phyloP scores from a whole-genome alignment of 176 grass and related monocot genomes.

The Rhynchospora pubera region DNA sequence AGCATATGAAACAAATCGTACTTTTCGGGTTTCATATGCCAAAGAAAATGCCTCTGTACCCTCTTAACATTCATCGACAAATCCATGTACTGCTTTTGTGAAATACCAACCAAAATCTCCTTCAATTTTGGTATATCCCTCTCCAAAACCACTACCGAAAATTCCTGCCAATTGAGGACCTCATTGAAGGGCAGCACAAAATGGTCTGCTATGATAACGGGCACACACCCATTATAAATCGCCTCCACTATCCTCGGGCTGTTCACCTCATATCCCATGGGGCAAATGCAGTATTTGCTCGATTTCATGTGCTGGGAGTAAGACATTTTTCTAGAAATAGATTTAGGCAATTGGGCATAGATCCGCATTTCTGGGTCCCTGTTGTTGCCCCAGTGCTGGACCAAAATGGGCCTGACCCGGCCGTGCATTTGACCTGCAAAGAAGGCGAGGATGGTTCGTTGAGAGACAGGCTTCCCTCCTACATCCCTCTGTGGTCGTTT shows the following conservation, averaged over 20 bases:
- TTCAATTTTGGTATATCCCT: slow-evolving; percentile 65
- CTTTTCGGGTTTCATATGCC: slow-evolving; percentile 53
- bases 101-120: slow-evolving; percentile 48
- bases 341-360: slow-evolving; percentile 42
- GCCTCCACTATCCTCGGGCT: slow-evolving; percentile 86
- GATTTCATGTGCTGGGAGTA: slow-evolving; percentile 86
- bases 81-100: slow-evolving; percentile 30
- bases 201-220: slow-evolving; percentile 76
- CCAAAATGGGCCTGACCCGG: slow-evolving; percentile 66
- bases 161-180: slow-evolving; percentile 52
- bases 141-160: slow-evolving; percentile 59
- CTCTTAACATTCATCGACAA: slow-evolving; percentile 66
- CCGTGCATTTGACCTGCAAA: slow-evolving; percentile 93
- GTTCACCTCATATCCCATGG: slow-evolving; percentile 95
- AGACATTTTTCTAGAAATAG: slow-evolving; percentile 46
- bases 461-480: slow-evolving; percentile 41
- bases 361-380: slow-evolving; percentile 56
- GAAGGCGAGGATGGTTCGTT: slow-evolving; percentile 77
- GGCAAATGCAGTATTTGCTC: slow-evolving; percentile 78
- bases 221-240: slow-evolving; percentile 81
- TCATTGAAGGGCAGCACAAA: slow-evolving; percentile 80
- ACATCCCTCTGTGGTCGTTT: slow-evolving; percentile 58
- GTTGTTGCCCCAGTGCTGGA: slow-evolving; percentile 52
- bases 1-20: slow-evolving; percentile 94
- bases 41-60: slow-evolving; percentile 82